Percentiles rank a stretch among this genome's conserved stretches.
Evolutionary conservation across 441 rosid species (phyloP).

Genomic region (Francoa sonchifolia): DNA sequence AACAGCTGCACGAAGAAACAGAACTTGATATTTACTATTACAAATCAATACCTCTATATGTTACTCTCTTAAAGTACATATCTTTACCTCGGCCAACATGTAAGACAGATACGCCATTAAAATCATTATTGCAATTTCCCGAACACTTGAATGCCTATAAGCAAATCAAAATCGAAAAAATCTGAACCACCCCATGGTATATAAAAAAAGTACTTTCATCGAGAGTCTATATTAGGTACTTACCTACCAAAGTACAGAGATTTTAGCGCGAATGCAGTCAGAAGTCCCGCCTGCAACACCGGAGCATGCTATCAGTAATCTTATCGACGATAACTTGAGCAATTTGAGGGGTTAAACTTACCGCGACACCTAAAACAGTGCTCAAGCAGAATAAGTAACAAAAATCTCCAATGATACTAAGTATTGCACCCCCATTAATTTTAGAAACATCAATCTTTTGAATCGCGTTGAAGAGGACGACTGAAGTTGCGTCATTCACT

Average conservation of each 20-base stretch:
- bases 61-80: background rate
- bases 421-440: conserved; percentile 29
- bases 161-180: conserved; percentile 9
- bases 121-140: conserved; percentile 64
- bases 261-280: conserved; percentile 57
- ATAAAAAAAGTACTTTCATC: background rate
- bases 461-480: conserved; percentile 69
- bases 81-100: conserved; percentile 75
- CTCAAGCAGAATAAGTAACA: conserved; percentile 62
- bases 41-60: background rate
- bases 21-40: background rate
- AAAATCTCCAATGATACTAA: conserved; percentile 50
- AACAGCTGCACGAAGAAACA: conserved; percentile 39
- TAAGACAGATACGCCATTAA: conserved; percentile 85
- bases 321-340: no score
- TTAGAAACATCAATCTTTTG: conserved; percentile 56
- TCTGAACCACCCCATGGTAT: background rate
- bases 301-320: background rate
- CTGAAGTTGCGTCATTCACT: conserved; percentile 85
- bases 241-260: conserved; percentile 59
- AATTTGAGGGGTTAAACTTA: conserved; percentile 21
- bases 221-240: background rate
- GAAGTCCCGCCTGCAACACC: conserved; percentile 50
- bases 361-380: conserved; percentile 59
- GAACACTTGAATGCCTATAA: conserved; percentile 61